Conservation (phyloP, 2,329 filamentous ascomycete species). For the Berkeleyomyces rouxiae region DNA sequence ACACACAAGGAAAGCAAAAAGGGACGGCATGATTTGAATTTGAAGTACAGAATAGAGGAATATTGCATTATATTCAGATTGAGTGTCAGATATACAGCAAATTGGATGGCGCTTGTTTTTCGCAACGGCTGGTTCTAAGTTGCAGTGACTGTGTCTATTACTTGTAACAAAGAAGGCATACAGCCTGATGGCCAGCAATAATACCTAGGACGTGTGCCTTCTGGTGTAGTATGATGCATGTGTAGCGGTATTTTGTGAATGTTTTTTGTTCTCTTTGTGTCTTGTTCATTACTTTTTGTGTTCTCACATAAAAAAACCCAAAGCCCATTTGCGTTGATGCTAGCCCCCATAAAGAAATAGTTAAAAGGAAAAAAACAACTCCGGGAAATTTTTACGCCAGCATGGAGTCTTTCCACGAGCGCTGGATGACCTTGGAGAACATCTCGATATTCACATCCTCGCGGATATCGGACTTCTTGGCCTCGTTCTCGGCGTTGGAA, state of each 20-base stretch:
- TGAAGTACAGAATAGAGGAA: neutral
- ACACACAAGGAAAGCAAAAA: neutral
- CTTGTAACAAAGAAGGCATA: too few species aligned
- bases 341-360: constrained; percentile 7
- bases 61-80: neutral
- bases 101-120: neutral
- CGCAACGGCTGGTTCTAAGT: neutral
- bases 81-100: neutral
- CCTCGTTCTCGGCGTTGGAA: constrained; percentile 92
- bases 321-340: constrained; percentile 1
- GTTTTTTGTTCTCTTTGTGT: constrained; percentile 3
- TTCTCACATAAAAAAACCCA: neutral
- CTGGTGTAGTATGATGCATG: too few species aligned
- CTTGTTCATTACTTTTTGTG: constrained; percentile 13
- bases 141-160: neutral
- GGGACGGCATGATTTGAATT: neutral
- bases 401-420: constrained; percentile 59
- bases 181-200: too few species aligned
- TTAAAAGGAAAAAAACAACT: constrained; percentile 1
- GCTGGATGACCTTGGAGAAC: constrained; percentile 62
- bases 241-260: neutral
- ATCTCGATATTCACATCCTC: constrained; percentile 90
- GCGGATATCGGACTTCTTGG: constrained; percentile 82
- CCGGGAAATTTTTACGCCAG: constrained; percentile 7
- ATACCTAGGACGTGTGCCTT: too few species aligned